Evolutionary conservation across 805 yeast species (phyloP).

Genomic region (Tetrapisispora arboricola): DNA sequence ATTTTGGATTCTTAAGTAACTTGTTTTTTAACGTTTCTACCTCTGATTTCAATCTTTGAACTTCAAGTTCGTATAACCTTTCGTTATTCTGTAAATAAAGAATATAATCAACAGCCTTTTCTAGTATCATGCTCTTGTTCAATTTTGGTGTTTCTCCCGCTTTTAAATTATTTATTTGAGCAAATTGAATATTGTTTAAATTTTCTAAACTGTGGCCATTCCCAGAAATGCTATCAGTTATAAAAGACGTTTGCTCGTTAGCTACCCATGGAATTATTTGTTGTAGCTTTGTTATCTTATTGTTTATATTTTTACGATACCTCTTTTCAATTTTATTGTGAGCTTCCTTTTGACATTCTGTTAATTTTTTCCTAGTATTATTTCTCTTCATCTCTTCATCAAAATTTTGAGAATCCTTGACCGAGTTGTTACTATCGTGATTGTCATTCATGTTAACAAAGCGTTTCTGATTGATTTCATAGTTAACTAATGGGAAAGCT

Average conservation of each 20-base stretch:
- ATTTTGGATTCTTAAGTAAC: neutral
- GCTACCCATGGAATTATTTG: slow-evolving; percentile 61
- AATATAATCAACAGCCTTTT: slow-evolving; percentile 57
- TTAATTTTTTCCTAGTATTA: slow-evolving; percentile 44
- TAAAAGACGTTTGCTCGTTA: slow-evolving; percentile 48
- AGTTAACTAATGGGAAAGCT: slow-evolving; percentile 1
- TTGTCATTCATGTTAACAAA: neutral
- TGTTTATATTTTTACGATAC: slow-evolving; percentile 60
- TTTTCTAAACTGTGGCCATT: slow-evolving; percentile 12
- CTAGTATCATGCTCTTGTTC: slow-evolving; percentile 59
- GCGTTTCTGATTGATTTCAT: neutral
- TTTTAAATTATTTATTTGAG: neutral
- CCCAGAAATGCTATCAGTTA: slow-evolving; percentile 21
- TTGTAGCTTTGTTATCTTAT: slow-evolving; percentile 59
- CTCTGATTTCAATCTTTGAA: slow-evolving; percentile 27
- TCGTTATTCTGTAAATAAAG: slow-evolving; percentile 43
- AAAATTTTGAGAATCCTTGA: neutral
- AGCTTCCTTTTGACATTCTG: slow-evolving; percentile 48
- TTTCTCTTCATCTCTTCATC: slow-evolving; percentile 3
- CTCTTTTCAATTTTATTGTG: slow-evolving; percentile 66
- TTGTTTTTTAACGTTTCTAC: slow-evolving; percentile 15
- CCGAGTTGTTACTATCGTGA: neutral
- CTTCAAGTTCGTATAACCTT: slow-evolving; percentile 24
- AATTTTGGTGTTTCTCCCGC: slow-evolving; percentile 29
- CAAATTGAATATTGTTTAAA: slow-evolving; percentile 1